Evolutionary conservation across 345 rosid genomes (phyloP).

Genomic region (Eucalyptus grandis): DNA sequence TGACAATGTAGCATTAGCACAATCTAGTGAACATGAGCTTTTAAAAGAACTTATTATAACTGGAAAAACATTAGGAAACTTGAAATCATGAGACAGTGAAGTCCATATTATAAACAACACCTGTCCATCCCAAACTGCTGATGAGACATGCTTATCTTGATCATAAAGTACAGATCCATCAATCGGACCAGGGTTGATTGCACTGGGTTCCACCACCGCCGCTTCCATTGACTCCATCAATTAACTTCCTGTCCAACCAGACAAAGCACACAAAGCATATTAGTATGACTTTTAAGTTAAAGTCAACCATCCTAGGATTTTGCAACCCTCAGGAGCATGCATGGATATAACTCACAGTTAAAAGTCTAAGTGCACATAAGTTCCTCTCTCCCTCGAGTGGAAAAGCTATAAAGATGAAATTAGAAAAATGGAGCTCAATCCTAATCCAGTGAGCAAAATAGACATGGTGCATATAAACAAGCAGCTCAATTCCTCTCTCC

Average conservation of each 20-base stretch:
- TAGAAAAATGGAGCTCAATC: not conserved
- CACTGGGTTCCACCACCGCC: conserved; percentile 1
- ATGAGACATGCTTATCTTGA: conserved; percentile 78
- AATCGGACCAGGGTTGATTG: conserved; percentile 16
- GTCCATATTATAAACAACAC: not conserved
- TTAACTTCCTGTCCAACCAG: not conserved
- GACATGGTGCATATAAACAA: not conserved
- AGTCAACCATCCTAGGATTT: not conserved
- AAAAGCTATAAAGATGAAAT: not conserved
- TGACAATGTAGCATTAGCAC: not conserved
- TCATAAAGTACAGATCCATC: conserved; percentile 49
- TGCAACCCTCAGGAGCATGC: not conserved
- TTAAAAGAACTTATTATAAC: not conserved
- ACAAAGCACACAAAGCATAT: not conserved
- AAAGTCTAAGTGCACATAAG: not conserved
- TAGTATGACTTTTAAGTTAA: not conserved
- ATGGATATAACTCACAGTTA: not conserved
- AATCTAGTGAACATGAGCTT: not conserved
- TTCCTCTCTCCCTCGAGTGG: not conserved
- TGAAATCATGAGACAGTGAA: not conserved
- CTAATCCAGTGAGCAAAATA: not conserved
- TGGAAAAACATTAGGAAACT: not conserved
- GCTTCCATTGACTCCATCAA: not conserved
- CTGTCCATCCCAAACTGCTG: conserved; percentile 78
- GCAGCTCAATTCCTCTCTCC: not conserved